Percentiles rank a stretch among this genome's conserved stretches.
Evolutionary conservation across 805 yeast genomes (phyloP).

Genomic region (Cyberlindnera meyerae): DNA sequence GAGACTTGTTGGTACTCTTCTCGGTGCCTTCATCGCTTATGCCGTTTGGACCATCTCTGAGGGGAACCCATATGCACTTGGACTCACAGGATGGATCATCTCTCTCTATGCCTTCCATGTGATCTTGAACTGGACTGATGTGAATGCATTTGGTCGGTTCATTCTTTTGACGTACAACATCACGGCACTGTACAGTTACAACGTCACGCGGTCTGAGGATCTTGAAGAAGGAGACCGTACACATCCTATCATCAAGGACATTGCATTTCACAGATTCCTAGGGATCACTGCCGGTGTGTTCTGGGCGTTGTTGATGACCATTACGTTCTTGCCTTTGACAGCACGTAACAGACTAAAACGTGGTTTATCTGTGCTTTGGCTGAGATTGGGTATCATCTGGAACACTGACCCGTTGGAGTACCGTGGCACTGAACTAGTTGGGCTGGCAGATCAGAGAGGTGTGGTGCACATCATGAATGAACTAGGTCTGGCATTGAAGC

Average conservation of each 20-base stretch:
- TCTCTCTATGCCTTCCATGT: conserved; percentile 42
- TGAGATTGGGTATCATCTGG: conserved; percentile 78
- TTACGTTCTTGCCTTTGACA: conserved; percentile 65
- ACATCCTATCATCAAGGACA: conserved; percentile 61
- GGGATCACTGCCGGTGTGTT: conserved; percentile 69
- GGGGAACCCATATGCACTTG: conserved; percentile 49
- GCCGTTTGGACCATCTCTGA: conserved; percentile 53
- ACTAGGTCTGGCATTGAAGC: conserved; percentile 53
- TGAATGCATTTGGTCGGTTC: conserved; percentile 60
- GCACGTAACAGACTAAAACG: conserved; percentile 65
- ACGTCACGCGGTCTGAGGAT: conserved; percentile 53
- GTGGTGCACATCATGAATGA: conserved; percentile 54
- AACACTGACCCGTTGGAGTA: conserved; percentile 62
- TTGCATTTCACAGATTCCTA: conserved; percentile 73
- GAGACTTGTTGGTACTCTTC: conserved; percentile 68
- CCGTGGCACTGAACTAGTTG: conserved; percentile 23
- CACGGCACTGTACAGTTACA: conserved; percentile 71
- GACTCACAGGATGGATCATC: conserved; percentile 39
- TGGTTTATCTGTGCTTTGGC: conserved; percentile 68
- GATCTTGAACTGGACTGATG: conserved; percentile 62
- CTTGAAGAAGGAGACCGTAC: conserved; percentile 58
- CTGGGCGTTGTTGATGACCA: conserved; percentile 71
- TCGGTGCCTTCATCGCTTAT: conserved; percentile 65
- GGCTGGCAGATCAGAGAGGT: conserved; percentile 30
- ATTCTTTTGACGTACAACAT: conserved; percentile 71